Base-by-base conservation (phyloP, 1,284 basidiomycete genomes). In the Psilocybe mexicana region DNA sequence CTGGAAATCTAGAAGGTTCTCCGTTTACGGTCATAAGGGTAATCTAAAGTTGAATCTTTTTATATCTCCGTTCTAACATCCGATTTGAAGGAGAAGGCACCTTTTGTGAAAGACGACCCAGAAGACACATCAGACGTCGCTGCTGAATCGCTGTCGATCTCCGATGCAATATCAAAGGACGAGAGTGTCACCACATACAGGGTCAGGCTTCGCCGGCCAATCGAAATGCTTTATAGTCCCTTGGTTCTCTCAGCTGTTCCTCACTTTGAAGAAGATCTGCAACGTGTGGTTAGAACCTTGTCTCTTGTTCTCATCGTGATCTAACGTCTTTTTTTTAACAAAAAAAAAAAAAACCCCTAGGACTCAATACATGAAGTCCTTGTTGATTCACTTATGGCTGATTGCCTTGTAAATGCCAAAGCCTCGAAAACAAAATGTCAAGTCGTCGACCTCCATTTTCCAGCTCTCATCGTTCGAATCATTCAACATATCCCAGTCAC, bases 341-440 rank as follows among this genome's bases (percentile, higher is more conserved):
- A 18, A 18, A 18, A 18, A 18, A 18, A 18, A 18, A 18, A 18
- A 18, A 18, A 18, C 42, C 42, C 30, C 30, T 28, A 49, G 61
- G 72, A 62, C 58, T 42, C 52, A 28, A 42, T 25, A 38, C 74
- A 79, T 14, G 83, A 84, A 61, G 68, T 82, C 25, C 70, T 62
- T 44, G 66, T 87, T 33, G 86, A 87, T 58, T 67, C 67, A 12
- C 64, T 83, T 52, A 68, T 84, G 65, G 69, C 70, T 2, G 63
- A 62, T 25, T 76, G 79, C 61, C 64, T 83, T 18, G 60, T 40
- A 67, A 77, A 57, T 58, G 70, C 11, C 55, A 62, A 54, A 61
- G 56, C 12, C 12, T 65, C 65, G 42, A 54, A 57, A 42, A 54
- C 59, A 12, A 61, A 61, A 43, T 67, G 66, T 55, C 65, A 62